phyloP scores from a whole-genome alignment of 768 basidiomycete species.

The Chalciporus piperatus region DNA sequence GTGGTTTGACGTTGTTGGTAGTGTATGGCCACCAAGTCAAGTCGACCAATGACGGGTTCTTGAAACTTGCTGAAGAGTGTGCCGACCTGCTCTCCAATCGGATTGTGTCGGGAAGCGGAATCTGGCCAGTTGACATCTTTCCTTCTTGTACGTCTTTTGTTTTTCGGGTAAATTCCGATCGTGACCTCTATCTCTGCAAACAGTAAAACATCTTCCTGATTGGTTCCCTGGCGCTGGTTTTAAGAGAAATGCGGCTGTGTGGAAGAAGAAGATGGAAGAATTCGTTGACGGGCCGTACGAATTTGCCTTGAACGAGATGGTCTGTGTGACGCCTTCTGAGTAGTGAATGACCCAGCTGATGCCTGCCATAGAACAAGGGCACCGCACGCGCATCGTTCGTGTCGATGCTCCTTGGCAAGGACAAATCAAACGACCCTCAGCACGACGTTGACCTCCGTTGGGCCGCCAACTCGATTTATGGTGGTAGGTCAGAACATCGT shows the following conservation, averaged over 20 bases:
- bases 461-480: slow-evolving; percentile 84
- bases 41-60: slow-evolving; percentile 38
- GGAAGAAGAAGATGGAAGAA: slow-evolving; percentile 64
- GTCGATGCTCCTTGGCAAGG: slow-evolving; percentile 43
- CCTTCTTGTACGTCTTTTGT: slow-evolving; percentile 28
- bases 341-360: slow-evolving; percentile 16
- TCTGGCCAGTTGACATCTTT: slow-evolving; percentile 43
- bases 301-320: slow-evolving; percentile 55
- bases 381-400: slow-evolving; percentile 40
- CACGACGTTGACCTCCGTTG: slow-evolving; percentile 72
- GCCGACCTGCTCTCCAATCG: slow-evolving; percentile 41
- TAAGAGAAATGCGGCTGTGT: slow-evolving; percentile 53
- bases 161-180: background rate
- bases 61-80: slow-evolving; percentile 43
- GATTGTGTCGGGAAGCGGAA: slow-evolving; percentile 43
- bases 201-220: slow-evolving; percentile 53
- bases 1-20: slow-evolving; percentile 52
- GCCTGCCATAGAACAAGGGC: slow-evolving; percentile 32
- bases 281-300: slow-evolving; percentile 64
- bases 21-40: slow-evolving; percentile 59
- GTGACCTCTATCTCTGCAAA: too few species aligned
- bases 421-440: slow-evolving; percentile 16
- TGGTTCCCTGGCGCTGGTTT: slow-evolving; percentile 73
- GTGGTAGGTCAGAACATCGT: slow-evolving; percentile 29
- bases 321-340: slow-evolving; percentile 40